Conservation (phyloP, 495 filamentous ascomycete species). For the Penicillium samsonianum region DNA sequence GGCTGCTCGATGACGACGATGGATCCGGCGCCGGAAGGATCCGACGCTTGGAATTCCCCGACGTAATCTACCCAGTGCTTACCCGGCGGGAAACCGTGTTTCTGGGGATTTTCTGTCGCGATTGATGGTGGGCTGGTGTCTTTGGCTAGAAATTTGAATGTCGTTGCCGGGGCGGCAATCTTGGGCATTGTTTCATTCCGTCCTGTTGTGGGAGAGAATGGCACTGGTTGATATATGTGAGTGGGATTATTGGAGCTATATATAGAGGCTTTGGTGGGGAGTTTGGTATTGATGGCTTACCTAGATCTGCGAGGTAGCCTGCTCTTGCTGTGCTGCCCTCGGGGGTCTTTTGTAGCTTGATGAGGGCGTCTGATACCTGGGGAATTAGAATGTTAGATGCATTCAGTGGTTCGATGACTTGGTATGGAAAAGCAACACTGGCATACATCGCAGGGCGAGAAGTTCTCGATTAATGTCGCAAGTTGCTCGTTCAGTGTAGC, state of each 20-base stretch:
- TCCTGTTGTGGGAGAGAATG: conserved; percentile 37
- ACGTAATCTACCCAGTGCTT: conserved; percentile 62
- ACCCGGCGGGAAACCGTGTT: conserved; percentile 40
- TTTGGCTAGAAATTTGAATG: conserved; percentile 63
- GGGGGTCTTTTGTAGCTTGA: conserved; percentile 56
- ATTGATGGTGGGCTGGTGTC: conserved; percentile 26
- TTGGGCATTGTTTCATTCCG: conserved; percentile 36
- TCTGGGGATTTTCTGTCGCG: conserved; percentile 27
- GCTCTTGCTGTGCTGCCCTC: conserved; percentile 42
- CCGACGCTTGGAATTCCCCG: conserved; percentile 24
- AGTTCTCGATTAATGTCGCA: conserved; percentile 35
- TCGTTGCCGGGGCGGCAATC: conserved; percentile 60
- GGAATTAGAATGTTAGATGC: not conserved
- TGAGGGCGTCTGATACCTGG: conserved; percentile 63
- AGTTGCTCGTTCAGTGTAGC: conserved; percentile 39
- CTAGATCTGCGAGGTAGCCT: conserved; percentile 62
- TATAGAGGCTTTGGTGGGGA: not conserved
- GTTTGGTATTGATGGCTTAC: conserved; percentile 33
- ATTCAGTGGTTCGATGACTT: not conserved
- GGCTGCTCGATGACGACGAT: conserved; percentile 64
- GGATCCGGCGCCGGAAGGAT: conserved; percentile 43
- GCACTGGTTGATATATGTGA: conserved; percentile 22
- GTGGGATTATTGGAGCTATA: not conserved
- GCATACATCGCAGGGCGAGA: conserved; percentile 53
- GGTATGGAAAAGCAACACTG: not conserved